These are phyloP conservation scores for Fraxinus albicans DNA, from an alignment of 305 asterid genomes.

Conservation along the genomic window DNA sequence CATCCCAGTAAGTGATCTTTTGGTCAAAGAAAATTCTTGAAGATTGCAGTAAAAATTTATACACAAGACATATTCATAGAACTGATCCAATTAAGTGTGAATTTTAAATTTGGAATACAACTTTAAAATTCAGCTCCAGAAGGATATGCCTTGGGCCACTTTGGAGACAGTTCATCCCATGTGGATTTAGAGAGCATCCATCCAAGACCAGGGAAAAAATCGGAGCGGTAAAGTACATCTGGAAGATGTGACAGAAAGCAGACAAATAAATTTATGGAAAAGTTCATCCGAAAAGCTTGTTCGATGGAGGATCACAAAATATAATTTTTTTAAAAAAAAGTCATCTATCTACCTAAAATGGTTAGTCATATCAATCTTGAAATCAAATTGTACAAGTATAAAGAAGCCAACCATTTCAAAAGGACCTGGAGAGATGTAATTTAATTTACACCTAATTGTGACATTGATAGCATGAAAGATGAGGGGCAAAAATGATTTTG, in stretches of 20 bases:
- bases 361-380: slow-evolving; percentile 7
- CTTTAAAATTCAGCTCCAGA: slow-evolving; percentile 21
- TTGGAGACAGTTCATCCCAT: slow-evolving; percentile 97
- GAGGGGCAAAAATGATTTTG: slow-evolving; percentile 1
- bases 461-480: background rate
- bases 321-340: background rate
- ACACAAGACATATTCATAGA: slow-evolving; percentile 2
- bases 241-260: slow-evolving; percentile 36
- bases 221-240: slow-evolving; percentile 95
- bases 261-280: slow-evolving; percentile 21
- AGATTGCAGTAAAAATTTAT: slow-evolving; percentile 20
- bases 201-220: slow-evolving; percentile 99
- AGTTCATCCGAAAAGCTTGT: slow-evolving; percentile 9
- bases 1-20: slow-evolving; percentile 93
- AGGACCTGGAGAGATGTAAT: background rate
- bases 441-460: background rate
- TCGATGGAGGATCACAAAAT: slow-evolving; percentile 10
- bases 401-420: slow-evolving; percentile 1
- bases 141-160: slow-evolving; percentile 99
- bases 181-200: slow-evolving; percentile 94
- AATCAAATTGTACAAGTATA: slow-evolving; percentile 7
- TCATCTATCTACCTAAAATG: slow-evolving; percentile 7
- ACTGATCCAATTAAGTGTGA: background rate
- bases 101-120: slow-evolving; percentile 16
- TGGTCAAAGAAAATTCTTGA: slow-evolving; percentile 66